Evolutionary conservation across 441 rosid species (phyloP).

Genomic region (Erodium texanum): DNA sequence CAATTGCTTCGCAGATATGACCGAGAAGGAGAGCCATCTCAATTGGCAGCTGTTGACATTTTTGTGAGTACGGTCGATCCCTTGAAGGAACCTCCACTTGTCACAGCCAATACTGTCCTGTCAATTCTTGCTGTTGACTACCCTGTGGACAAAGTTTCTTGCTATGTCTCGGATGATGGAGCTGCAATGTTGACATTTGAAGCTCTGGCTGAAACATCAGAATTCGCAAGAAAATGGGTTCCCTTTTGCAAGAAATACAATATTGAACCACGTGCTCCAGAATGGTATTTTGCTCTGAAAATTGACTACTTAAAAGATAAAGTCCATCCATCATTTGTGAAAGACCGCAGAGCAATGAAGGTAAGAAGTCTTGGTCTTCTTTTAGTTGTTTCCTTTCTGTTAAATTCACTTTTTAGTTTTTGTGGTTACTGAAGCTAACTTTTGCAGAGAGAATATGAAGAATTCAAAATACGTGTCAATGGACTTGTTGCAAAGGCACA

Average conservation of each 20-base stretch:
- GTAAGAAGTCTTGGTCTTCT: constrained; percentile 23
- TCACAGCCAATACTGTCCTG: constrained; percentile 92
- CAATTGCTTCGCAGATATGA: constrained; percentile 48
- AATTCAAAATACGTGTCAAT: constrained; percentile 75
- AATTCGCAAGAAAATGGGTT: constrained; percentile 96
- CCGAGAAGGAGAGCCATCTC: constrained; percentile 92
- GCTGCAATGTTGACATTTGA: constrained; percentile 96
- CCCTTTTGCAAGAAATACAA: constrained; percentile 79
- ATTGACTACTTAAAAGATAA: constrained; percentile 94
- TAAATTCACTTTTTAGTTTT: neutral
- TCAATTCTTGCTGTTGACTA: constrained; percentile 95
- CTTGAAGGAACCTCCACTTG: constrained; percentile 93
- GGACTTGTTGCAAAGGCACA: constrained; percentile 90
- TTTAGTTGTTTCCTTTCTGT: constrained; percentile 14
- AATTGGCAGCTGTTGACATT: constrained; percentile 91
- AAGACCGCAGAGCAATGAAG: constrained; percentile 98
- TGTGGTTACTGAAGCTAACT: neutral
- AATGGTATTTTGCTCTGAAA: constrained; percentile 84
- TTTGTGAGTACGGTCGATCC: constrained; percentile 98
- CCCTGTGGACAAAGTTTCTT: constrained; percentile 95
- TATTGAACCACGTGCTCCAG: constrained; percentile 98
- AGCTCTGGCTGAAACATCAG: constrained; percentile 92
- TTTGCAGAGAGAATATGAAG: constrained; percentile 91
- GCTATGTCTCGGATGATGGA: constrained; percentile 97
- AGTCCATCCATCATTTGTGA: constrained; percentile 91